Evolutionary conservation across 2,329 filamentous ascomycete genomes (phyloP).

Genomic region (Fusarium solani-melongenae): DNA sequence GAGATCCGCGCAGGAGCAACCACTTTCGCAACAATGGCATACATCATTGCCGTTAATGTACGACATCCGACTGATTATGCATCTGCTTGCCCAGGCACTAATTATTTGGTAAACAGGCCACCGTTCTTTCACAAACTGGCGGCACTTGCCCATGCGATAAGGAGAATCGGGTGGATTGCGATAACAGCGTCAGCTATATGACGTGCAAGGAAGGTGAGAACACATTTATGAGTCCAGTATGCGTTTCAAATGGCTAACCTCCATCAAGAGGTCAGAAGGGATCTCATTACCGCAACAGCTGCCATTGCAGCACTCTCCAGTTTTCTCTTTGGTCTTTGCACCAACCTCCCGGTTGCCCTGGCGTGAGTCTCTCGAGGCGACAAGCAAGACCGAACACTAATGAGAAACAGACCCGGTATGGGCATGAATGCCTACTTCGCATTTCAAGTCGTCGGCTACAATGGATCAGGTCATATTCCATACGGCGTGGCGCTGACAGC

Average conservation of each 20-base stretch:
- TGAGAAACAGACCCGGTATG: conserved; percentile 45
- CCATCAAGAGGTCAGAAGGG: conserved; percentile 67
- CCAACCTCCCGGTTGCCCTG: conserved; percentile 34
- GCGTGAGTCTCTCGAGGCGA: conserved; percentile 12
- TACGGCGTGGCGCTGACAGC: conserved; percentile 80
- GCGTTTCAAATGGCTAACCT: not conserved
- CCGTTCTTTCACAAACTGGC: conserved; percentile 29
- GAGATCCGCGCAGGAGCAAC: conserved; percentile 71
- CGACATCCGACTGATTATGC: not conserved
- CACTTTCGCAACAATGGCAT: conserved; percentile 52
- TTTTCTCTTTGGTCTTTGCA: conserved; percentile 27
- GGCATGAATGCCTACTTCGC: conserved; percentile 84
- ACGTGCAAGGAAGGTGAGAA: conserved; percentile 47
- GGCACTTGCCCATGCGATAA: conserved; percentile 29
- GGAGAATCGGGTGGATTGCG: conserved; percentile 49
- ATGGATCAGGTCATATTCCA: conserved; percentile 77
- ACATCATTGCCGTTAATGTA: conserved; percentile 43
- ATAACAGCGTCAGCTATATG: conserved; percentile 59
- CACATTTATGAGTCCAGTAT: rapidly evolving
- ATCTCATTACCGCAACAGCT: conserved; percentile 82
- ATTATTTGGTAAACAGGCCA: conserved; percentile 3
- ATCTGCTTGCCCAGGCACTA: not conserved
- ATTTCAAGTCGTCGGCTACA: conserved; percentile 73
- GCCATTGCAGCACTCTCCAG: conserved; percentile 77
- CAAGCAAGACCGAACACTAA: conserved; percentile 69